Base-by-base conservation (phyloP, 2,329 filamentous ascomycete species). In the Orbilia ellipsospora region DNA sequence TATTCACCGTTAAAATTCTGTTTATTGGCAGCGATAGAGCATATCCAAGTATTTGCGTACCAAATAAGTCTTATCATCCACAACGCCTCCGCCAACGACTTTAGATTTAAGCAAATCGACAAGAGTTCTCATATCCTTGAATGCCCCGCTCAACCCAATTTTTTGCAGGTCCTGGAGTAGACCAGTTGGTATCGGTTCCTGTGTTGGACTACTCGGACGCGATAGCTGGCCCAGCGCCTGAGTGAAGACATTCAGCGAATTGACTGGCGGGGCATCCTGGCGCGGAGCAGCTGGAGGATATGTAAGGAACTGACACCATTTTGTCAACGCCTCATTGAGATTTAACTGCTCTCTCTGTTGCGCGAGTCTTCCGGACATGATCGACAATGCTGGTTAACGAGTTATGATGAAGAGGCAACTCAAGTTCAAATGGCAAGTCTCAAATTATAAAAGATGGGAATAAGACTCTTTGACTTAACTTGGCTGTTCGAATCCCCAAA, bases 61-160 rank as follows among this genome's bases (percentile, higher is more conserved):
- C 64, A 75, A 45, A 57, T 75, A 75, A 4, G 72, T 75, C 23
- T 75, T 75, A 45, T 75, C 72, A 26, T 75, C 72, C 23, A 75
- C 54, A 6, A 61, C 26, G 16, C 64, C 64, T 4, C 57, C 64
- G 60, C 62, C 63, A 20, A 69, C 54, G 4, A 75, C 72, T 18
- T 68, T 64, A 2, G 72, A 62, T 42, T 69, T 69, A 28, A 75
- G 64, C 45, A 75, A 59, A 52, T 75, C 72, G 44, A 75, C 72
- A 13, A 75, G 57, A 42, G 72, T 75, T 42, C 64, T 52, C 64
- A 75, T 75, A 45, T 75, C 72, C 28, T 55, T 69, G 20, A 55
- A 75, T 8, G 72, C 72, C 1, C 72, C 72, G 10, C 50, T 69
- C 52, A 75, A 59, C 3, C 72, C 72, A 51, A 75, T 75, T 54